Conservation (phyloP, 306 rosid genomes). For the Dryas drummondii region DNA sequence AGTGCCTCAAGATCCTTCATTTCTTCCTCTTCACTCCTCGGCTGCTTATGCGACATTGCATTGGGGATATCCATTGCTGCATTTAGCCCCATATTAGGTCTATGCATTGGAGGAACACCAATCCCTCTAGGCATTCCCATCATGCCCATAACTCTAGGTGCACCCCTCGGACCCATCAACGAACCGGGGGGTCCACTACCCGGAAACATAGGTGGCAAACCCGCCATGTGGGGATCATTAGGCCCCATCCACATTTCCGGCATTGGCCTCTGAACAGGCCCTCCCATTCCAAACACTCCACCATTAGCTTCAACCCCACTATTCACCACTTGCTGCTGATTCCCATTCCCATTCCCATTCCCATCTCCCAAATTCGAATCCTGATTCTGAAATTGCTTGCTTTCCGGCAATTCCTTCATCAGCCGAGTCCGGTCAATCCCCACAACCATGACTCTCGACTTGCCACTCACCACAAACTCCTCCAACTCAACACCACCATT, state of each 20-base stretch:
- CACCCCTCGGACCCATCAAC: conserved; percentile 55
- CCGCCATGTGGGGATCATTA: conserved; percentile 54
- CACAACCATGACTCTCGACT: conserved; percentile 79
- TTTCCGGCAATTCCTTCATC: conserved; percentile 79
- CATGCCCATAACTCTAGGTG: conserved; percentile 61
- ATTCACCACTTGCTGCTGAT: conserved; percentile 36
- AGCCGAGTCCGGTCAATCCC: conserved; percentile 73
- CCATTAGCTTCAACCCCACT: conserved; percentile 42
- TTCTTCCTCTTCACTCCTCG: conserved; percentile 74
- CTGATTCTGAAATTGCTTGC: conserved; percentile 43
- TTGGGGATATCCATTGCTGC: conserved; percentile 40
- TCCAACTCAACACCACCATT: conserved; percentile 80
- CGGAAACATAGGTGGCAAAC: conserved; percentile 58
- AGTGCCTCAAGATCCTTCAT: conserved; percentile 86
- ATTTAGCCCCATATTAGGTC: conserved; percentile 62
- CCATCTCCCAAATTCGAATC: conserved; percentile 54
- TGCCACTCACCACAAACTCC: conserved; percentile 90
- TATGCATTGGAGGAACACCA: conserved; percentile 61
- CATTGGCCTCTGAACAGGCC: conserved; percentile 57
- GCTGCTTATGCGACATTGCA: conserved; percentile 47
- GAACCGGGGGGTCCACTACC: conserved; percentile 39
- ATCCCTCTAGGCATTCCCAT: conserved; percentile 66
- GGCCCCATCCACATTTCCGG: conserved; percentile 78
- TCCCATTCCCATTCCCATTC: conserved; percentile 37
- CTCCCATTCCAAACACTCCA: conserved; percentile 62